Conservation (phyloP, 257 asterid genomes). For the Solanum lycopersicoides region DNA sequence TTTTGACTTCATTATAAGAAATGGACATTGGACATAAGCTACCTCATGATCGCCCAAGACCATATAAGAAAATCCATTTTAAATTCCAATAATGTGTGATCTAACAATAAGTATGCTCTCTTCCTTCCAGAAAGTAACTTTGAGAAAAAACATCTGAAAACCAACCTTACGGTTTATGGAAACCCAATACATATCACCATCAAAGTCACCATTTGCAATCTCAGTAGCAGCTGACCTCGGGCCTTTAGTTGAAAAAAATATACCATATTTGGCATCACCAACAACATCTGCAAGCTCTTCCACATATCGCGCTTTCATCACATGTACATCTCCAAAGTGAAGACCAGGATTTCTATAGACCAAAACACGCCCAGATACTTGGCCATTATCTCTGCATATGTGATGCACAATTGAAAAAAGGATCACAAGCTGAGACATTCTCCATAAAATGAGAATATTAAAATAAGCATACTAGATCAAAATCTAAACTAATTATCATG, state of each 20-base stretch:
- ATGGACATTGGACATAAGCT: neutral
- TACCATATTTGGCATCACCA: conserved; percentile 76
- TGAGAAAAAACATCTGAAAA: neutral
- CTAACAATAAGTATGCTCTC: neutral
- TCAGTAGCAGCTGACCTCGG: conserved; percentile 60
- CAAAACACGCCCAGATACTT: conserved; percentile 62
- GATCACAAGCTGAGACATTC: neutral
- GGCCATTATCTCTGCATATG: conserved; percentile 62
- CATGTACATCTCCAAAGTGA: conserved; percentile 76
- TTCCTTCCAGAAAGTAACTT: neutral
- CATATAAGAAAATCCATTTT: neutral
- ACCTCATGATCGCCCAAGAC: neutral
- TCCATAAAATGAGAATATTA: neutral
- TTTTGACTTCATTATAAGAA: neutral
- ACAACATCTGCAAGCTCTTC: conserved; percentile 50
- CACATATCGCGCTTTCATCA: conserved; percentile 52
- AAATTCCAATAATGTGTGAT: neutral
- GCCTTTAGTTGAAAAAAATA: conserved; percentile 80
- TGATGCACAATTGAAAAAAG: neutral
- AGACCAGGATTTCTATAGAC: conserved; percentile 84
- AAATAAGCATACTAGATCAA: neutral
- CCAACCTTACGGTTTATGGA: conserved; percentile 77
- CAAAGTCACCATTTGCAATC: conserved; percentile 89
- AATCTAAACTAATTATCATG: neutral
- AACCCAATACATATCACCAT: conserved; percentile 80